Conservation (phyloP, 192 early-diverging fungal genomes). For the Coemansia sp. region DNA sequence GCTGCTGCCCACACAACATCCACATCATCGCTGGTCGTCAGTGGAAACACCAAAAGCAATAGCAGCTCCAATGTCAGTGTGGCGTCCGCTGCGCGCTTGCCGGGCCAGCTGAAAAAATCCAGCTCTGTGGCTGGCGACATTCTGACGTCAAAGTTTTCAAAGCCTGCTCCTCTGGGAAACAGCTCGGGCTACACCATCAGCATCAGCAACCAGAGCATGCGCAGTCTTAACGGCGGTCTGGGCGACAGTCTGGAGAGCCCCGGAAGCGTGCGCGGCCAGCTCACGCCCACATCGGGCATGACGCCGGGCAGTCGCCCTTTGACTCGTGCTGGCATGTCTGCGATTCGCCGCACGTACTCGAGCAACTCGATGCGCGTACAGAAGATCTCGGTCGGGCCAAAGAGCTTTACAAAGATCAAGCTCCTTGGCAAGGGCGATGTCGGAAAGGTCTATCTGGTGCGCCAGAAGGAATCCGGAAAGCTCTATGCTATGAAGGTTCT, state of each 20-base stretch:
- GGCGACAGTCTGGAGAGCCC: constrained; percentile 52
- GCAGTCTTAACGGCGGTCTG: constrained; percentile 36
- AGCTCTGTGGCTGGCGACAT: constrained; percentile 45
- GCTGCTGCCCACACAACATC: constrained; percentile 12
- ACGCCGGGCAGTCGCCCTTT: constrained; percentile 38
- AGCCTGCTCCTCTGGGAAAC: constrained; percentile 13
- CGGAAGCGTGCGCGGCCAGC: constrained; percentile 44
- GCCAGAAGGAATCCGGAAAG: constrained; percentile 73
- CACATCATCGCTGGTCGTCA: constrained; percentile 9
- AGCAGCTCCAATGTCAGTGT: constrained; percentile 10
- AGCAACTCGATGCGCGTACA: constrained; percentile 79
- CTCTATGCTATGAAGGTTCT: constrained; percentile 98
- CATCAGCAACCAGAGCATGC: constrained; percentile 52
- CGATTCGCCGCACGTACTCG: constrained; percentile 78
- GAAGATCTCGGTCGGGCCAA: constrained; percentile 80
- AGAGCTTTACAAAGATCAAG: constrained; percentile 83
- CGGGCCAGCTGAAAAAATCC: constrained; percentile 44
- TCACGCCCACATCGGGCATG: constrained; percentile 15
- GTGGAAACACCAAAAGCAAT: not conserved
- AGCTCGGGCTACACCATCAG: constrained; percentile 43
- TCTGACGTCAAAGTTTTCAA: constrained; percentile 26
- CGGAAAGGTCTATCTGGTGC: constrained; percentile 93
- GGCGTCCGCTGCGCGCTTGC: constrained; percentile 27
- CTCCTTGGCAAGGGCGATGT: constrained; percentile 97
- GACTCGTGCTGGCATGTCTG: constrained; percentile 45